Evolutionary conservation across 2,329 filamentous ascomycete species (phyloP).

Genomic region (Rutstroemia sp.): DNA sequence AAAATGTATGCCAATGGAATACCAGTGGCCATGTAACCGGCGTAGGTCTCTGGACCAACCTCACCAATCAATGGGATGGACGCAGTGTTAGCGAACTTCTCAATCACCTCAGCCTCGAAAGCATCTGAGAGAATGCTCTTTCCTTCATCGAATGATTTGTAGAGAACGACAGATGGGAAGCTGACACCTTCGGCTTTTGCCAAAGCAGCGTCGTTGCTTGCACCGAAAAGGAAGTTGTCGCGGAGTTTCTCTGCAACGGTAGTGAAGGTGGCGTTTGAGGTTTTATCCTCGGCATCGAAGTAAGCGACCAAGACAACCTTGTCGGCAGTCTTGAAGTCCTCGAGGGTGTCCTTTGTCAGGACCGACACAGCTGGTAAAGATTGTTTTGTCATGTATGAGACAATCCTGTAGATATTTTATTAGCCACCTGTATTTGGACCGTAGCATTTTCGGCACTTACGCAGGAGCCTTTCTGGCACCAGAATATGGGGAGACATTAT

Average conservation of each 20-base stretch:
- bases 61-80: slow-evolving; percentile 90
- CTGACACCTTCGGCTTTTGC: slow-evolving; percentile 87
- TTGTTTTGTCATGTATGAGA: slow-evolving; percentile 97
- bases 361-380: slow-evolving; percentile 84
- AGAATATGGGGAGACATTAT: slow-evolving; percentile 74
- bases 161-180: slow-evolving; percentile 81
- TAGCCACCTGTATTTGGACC: not conserved
- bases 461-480: slow-evolving; percentile 82
- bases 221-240: slow-evolving; percentile 88
- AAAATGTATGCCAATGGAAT: slow-evolving; percentile 97
- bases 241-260: slow-evolving; percentile 64
- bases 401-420: slow-evolving; percentile 40
- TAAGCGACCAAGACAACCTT: slow-evolving; percentile 93
- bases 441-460: slow-evolving; percentile 36
- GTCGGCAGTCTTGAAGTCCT: slow-evolving; percentile 96
- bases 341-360: slow-evolving; percentile 73
- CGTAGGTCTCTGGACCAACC: slow-evolving; percentile 94
- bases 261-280: slow-evolving; percentile 78
- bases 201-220: slow-evolving; percentile 72
- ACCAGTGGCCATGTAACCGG: slow-evolving; percentile 85
- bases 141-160: slow-evolving; percentile 97
- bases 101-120: slow-evolving; percentile 74
- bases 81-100: slow-evolving; percentile 74
- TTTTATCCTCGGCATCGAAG: slow-evolving; percentile 72
- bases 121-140: slow-evolving; percentile 77